phyloP scores from a whole-genome alignment of 1,139 yeast species.

The Hyphopichia burtonii region DNA sequence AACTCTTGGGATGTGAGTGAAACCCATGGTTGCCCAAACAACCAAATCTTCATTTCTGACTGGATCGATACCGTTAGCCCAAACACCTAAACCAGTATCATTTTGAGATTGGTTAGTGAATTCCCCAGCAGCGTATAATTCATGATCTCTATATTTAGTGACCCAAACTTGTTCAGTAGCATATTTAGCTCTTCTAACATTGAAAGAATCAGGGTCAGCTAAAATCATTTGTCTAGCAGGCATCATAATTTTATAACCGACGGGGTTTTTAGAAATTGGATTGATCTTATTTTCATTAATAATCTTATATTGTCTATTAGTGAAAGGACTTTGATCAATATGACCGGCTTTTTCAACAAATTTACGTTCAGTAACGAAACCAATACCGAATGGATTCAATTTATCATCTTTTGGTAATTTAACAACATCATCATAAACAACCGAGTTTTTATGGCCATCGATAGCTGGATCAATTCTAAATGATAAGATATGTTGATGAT shows the following conservation, averaged over 20 bases:
- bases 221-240: conserved; percentile 75
- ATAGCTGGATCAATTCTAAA: conserved; percentile 86
- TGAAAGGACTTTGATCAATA: conserved; percentile 73
- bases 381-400: conserved; percentile 71
- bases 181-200: conserved; percentile 64
- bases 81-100: conserved; percentile 63
- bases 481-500: conserved; percentile 83
- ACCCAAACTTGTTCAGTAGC: conserved; percentile 80
- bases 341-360: conserved; percentile 70
- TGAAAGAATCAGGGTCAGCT: conserved; percentile 63
- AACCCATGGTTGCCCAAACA: conserved; percentile 84
- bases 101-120: conserved; percentile 71
- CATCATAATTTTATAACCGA: conserved; percentile 77
- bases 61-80: conserved; percentile 66
- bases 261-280: conserved; percentile 74
- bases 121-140: conserved; percentile 74
- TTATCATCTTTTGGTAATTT: conserved; percentile 58
- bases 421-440: conserved; percentile 71
- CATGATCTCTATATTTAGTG: conserved; percentile 67
- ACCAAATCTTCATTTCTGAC: conserved; percentile 82
- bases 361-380: conserved; percentile 65
- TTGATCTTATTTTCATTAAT: conserved; percentile 76
- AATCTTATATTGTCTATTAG: conserved; percentile 76
- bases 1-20: conserved; percentile 84
- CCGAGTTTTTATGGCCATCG: conserved; percentile 81